phyloP scores from a whole-genome alignment of 2,329 filamentous ascomycete species.

The Pezicula rhizophila region DNA sequence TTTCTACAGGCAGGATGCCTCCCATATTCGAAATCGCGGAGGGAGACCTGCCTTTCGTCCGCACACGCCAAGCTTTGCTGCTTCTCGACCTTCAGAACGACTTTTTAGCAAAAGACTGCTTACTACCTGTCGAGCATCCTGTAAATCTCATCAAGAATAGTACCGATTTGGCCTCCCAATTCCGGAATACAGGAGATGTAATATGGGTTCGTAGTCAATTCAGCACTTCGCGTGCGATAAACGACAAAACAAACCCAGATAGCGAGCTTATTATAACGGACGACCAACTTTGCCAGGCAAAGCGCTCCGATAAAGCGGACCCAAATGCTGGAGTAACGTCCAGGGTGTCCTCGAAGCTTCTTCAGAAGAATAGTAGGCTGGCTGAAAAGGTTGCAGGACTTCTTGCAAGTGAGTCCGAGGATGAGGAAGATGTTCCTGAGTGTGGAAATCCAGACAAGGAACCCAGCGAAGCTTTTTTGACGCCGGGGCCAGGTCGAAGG shows the following conservation, averaged over 20 bases:
- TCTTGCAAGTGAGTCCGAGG: constrained; percentile 4
- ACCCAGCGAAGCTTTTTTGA: constrained; percentile 23
- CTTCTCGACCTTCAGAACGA: constrained; percentile 88
- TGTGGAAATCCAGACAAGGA: constrained; percentile 8
- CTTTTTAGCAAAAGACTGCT: constrained; percentile 65
- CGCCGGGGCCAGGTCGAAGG: constrained; percentile 12
- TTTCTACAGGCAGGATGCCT: constrained; percentile 10
- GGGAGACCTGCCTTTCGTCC: constrained; percentile 48
- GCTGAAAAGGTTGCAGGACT: not conserved
- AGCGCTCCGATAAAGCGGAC: not conserved
- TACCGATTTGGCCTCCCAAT: constrained; percentile 59
- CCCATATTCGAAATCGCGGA: constrained; percentile 52
- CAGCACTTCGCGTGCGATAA: constrained; percentile 51
- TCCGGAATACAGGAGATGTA: constrained; percentile 67
- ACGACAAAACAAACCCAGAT: constrained; percentile 35
- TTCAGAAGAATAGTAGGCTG: constrained; percentile 11
- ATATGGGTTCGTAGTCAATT: constrained; percentile 83
- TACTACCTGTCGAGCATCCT: constrained; percentile 59
- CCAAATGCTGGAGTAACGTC: not conserved
- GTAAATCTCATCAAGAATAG: constrained; percentile 63
- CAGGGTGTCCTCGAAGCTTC: constrained; percentile 8
- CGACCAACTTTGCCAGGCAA: constrained; percentile 12
- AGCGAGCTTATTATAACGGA: constrained; percentile 27
- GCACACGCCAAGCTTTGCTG: constrained; percentile 65
- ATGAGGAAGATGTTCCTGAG: constrained; percentile 6